Base-by-base conservation (phyloP, 768 basidiomycete genomes). In the Suillus luteus region DNA sequence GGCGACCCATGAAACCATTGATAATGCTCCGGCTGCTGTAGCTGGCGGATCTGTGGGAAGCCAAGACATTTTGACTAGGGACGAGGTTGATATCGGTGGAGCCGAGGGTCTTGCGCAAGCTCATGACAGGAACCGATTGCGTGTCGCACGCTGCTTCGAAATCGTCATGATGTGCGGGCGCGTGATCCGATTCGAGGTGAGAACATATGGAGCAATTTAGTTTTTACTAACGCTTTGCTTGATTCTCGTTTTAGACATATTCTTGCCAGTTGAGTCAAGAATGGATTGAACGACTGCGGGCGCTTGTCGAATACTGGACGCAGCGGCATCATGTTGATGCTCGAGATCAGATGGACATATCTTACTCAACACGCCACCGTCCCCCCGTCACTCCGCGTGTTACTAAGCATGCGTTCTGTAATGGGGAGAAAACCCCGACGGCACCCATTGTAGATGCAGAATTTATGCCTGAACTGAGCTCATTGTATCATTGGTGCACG, bases 401-500 rank as follows among this genome's bases (percentile, higher is more conserved):
- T 2, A 55, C 52, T 17, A 74, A 67, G 38, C 74, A 77, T 63
- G 75, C 76, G 33, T 58, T 27, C 33, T 58, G 55, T 41, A 76
- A 77, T 54, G 78, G 80, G 10, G 74, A 79, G 37, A 79, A 83
- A 27, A 67, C 71, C 24, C 77, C 79, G 27, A 84, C 84, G n/a
- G 85, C 86, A 65, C 74, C 82, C 12, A 83, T 85, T 1, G 75
- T 80, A 1, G 82, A 87, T 69, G 76, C 81, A 17, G 79, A 81
- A 11, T 80, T 84, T 9, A 77, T 86, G 46, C 83, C 87, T 4
- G 83, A 85, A 14, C 77, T 95, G 55, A 79, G 83, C 55, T 79
- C 82, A 0, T 74, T 95, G 52, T 95, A 92, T 81, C 91, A 92
- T 68, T 95, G 93, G 95, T 98, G 96, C 71, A 81, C 90, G 2